Percentiles rank a stretch among this genome's conserved stretches.
Evolutionary conservation across 148 eudicot genomes (phyloP).

Genomic region (Euryodendron excelsum): DNA sequence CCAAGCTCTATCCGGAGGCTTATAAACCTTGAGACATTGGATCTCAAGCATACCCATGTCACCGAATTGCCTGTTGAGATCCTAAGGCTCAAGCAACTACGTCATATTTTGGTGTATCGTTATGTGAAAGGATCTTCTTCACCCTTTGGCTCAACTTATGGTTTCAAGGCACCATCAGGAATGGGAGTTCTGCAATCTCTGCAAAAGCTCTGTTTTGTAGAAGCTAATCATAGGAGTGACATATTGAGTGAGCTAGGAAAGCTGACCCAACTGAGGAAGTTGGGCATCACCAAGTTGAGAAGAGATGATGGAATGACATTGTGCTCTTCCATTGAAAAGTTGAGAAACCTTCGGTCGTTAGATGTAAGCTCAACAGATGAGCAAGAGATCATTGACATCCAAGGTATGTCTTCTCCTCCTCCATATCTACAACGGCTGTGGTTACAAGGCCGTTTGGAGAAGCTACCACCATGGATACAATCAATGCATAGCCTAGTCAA

Average conservation of each 20-base stretch:
- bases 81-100: conserved; percentile 6
- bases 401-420: neutral
- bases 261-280: neutral
- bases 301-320: conserved; percentile 1
- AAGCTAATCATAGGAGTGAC: neutral
- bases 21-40: conserved; percentile 12
- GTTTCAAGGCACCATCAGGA: conserved; percentile 1
- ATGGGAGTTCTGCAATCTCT: neutral
- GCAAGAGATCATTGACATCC: neutral
- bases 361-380: neutral
- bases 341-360: neutral
- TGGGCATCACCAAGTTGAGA: neutral
- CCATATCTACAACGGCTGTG: neutral
- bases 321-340: conserved; percentile 5
- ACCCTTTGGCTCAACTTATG: neutral
- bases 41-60: conserved; percentile 7
- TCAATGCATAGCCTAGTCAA: neutral
- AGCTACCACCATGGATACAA: neutral
- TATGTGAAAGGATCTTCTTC: neutral
- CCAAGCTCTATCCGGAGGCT: conserved; percentile 17
- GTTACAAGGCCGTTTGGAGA: neutral
- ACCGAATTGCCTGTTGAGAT: conserved; percentile 17
- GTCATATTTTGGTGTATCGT: neutral
- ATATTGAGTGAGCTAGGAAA: neutral
- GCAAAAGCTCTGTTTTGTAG: conserved; percentile 18